Conservation (phyloP, 2,329 filamentous ascomycete genomes). For the Mycosphaerella arachidis region DNA sequence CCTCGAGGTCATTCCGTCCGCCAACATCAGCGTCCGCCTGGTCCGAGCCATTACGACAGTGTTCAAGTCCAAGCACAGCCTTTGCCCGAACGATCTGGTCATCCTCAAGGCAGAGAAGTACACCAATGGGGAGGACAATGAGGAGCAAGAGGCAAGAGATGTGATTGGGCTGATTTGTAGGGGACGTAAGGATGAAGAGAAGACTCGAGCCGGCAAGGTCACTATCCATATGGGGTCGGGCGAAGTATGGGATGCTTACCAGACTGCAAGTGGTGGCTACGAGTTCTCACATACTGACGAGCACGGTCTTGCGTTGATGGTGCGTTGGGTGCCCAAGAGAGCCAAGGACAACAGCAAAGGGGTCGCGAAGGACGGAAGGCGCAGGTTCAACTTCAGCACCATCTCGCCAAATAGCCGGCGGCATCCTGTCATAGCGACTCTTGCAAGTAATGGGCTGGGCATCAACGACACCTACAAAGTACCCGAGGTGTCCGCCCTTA, state of each 20-base stretch:
- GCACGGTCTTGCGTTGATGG: conserved; percentile 56
- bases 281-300: conserved; percentile 58
- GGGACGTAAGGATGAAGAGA: conserved; percentile 36
- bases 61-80: conserved; percentile 58
- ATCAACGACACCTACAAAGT: conserved; percentile 62
- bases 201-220: conserved; percentile 56
- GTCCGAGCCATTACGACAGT: conserved; percentile 59
- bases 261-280: conserved; percentile 42
- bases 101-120: conserved; percentile 69
- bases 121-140: conserved; percentile 46
- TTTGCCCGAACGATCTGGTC: conserved; percentile 66
- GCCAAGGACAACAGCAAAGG: conserved; percentile 35
- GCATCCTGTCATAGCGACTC: conserved; percentile 69
- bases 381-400: conserved; percentile 71
- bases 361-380: conserved; percentile 31
- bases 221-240: conserved; percentile 60
- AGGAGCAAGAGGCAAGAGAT: conserved; percentile 49
- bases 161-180: conserved; percentile 66
- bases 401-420: conserved; percentile 64
- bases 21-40: conserved; percentile 54
- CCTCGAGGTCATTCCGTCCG: conserved; percentile 65
- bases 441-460: conserved; percentile 61
- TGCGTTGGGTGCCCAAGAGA: conserved; percentile 62
- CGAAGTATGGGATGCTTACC: conserved; percentile 43
- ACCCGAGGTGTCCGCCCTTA: conserved; percentile 32